Evolutionary conservation across 495 filamentous ascomycete genomes (phyloP).

Genomic region (Xylaria bambusicola): DNA sequence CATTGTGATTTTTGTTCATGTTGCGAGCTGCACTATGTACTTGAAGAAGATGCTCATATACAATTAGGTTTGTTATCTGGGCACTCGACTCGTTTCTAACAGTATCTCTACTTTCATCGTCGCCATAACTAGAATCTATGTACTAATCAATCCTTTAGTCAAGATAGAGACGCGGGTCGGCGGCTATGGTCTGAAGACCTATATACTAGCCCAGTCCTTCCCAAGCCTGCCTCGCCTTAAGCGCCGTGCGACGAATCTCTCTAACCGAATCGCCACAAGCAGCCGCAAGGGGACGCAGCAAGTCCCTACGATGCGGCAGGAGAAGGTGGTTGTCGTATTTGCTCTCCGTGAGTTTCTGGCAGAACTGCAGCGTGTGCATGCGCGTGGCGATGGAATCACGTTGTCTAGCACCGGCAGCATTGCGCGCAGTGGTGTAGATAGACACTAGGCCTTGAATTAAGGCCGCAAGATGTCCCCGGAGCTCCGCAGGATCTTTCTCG

Average conservation of each 20-base stretch:
- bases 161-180: not conserved
- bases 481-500: constrained; percentile 33
- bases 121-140: not conserved
- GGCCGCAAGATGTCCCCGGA: constrained; percentile 39
- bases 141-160: not conserved
- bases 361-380: constrained; percentile 41
- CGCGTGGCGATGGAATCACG: constrained; percentile 28
- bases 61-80: not conserved
- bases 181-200: not conserved
- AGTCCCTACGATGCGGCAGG: constrained; percentile 32
- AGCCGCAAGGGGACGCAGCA: constrained; percentile 42
- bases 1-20: not conserved
- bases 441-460: constrained; percentile 35
- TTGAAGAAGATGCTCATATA: too few species aligned
- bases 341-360: constrained; percentile 39
- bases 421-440: constrained; percentile 32
- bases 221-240: constrained; percentile 46
- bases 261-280: constrained; percentile 49
- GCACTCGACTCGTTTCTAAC: not conserved
- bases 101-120: not conserved
- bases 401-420: not conserved
- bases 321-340: constrained; percentile 42
- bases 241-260: constrained; percentile 43
- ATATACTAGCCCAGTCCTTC: constrained; percentile 23
- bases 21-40: not conserved